Evolutionary conservation across 495 filamentous ascomycete genomes (phyloP).

Genomic region (Oidiodendron maius): DNA sequence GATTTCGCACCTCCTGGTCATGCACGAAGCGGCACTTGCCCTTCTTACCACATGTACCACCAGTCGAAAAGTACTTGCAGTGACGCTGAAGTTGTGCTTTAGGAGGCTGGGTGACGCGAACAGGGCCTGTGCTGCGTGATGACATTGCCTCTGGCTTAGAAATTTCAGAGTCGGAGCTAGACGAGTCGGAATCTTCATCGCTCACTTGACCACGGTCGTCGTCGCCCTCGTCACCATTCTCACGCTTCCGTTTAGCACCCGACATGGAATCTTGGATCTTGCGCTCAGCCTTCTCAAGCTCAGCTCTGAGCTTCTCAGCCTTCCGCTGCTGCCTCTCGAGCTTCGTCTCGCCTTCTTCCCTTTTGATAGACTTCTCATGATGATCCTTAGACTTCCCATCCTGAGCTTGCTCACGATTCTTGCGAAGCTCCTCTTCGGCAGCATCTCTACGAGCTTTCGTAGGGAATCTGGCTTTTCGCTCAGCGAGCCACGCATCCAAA

Average conservation of each 20-base stretch:
- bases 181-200: conserved; percentile 30
- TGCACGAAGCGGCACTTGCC: conserved; percentile 60
- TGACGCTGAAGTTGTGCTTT: conserved; percentile 47
- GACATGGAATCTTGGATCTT: conserved; percentile 30
- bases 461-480: conserved; percentile 72
- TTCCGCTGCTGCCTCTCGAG: conserved; percentile 39
- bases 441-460: conserved; percentile 57
- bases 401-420: conserved; percentile 17
- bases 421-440: conserved; percentile 34
- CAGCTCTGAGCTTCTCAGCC: conserved; percentile 42
- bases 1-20: conserved; percentile 45
- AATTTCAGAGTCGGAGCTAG: conserved; percentile 28
- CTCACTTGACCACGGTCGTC: conserved; percentile 33
- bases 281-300: conserved; percentile 44
- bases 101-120: conserved; percentile 24
- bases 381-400: conserved; percentile 12
- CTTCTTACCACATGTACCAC: conserved; percentile 56
- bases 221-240: conserved; percentile 49
- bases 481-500: conserved; percentile 72
- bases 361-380: conserved; percentile 3
- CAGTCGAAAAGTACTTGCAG: conserved; percentile 56
- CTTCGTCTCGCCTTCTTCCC: conserved; percentile 26
- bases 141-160: conserved; percentile 44
- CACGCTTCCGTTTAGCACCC: conserved; percentile 45
- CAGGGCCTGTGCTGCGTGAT: conserved; percentile 27